Percentiles rank a stretch among this genome's conserved stretches.
phyloP scores from a whole-genome alignment of 75 land plant species.

The Chamaecyparis obtusa region DNA sequence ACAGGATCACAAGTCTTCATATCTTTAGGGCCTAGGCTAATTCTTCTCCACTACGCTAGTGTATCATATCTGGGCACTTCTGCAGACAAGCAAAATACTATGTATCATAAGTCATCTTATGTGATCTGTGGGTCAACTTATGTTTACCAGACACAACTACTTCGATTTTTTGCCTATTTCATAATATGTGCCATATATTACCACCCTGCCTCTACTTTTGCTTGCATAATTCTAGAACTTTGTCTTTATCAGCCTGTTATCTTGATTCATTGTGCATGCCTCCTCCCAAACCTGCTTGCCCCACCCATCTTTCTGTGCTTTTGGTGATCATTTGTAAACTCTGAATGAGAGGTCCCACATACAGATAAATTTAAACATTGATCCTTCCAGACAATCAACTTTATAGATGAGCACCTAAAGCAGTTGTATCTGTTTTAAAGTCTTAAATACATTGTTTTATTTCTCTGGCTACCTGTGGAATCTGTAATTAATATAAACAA shows the following conservation, averaged over 20 bases:
- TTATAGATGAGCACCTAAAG: background rate
- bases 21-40: background rate
- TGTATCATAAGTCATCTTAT: background rate
- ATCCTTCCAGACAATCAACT: background rate
- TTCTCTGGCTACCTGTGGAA: background rate
- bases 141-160: background rate
- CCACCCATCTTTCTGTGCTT: too few species aligned
- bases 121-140: background rate
- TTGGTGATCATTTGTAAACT: background rate
- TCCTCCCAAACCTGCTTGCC: too few species aligned
- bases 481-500: background rate
- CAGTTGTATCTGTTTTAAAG: background rate
- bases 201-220: too few species aligned
- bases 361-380: background rate
- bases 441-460: background rate
- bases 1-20: background rate
- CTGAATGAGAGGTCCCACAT: background rate
- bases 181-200: too few species aligned
- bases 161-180: background rate
- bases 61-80: background rate
- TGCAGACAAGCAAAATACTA: background rate
- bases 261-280: too few species aligned
- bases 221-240: too few species aligned
- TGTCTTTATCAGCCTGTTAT: too few species aligned
- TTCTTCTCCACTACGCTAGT: background rate